Percentiles rank a stretch among this genome's conserved stretches.
These are phyloP conservation scores for Quillaja saponaria DNA, from an alignment of 306 rosid species.

Conservation along the genomic window DNA sequence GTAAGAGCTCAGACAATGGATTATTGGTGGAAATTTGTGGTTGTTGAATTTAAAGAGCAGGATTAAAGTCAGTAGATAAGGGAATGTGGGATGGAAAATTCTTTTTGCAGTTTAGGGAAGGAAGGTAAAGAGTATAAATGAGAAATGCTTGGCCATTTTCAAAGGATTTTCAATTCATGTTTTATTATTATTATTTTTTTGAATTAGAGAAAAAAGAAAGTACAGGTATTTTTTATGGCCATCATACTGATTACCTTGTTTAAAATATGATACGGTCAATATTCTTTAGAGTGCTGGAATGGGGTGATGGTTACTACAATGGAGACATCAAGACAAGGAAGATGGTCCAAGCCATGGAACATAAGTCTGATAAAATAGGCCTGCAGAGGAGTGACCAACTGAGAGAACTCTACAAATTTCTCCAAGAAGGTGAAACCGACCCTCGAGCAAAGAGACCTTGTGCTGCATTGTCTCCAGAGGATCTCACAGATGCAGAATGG, in stretches of 20 bases:
- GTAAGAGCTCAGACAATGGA: neutral
- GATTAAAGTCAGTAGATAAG: neutral
- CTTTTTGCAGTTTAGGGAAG: constrained; percentile 2
- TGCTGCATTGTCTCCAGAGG: constrained; percentile 75
- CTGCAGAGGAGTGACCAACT: constrained; percentile 76
- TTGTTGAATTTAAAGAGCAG: neutral
- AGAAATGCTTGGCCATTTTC: neutral
- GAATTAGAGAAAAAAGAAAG: neutral
- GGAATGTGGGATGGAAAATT: constrained; percentile 6
- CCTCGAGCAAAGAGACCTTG: constrained; percentile 58
- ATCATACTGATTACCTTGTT: neutral
- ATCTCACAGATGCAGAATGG: constrained; percentile 90
- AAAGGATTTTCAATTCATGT: no score
- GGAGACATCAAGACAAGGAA: constrained; percentile 83
- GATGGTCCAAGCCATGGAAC: constrained; percentile 59
- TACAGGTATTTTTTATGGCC: neutral
- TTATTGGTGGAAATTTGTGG: constrained; percentile 1
- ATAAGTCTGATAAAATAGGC: constrained; percentile 54
- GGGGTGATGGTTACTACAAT: constrained; percentile 86
- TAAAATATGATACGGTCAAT: neutral
- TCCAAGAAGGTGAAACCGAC: constrained; percentile 58
- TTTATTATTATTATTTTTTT: no score
- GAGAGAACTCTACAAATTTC: constrained; percentile 72
- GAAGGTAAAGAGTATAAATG: neutral
- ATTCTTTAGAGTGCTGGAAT: constrained; percentile 62